Evolutionary conservation across 768 basidiomycete species (phyloP).

Genomic region (Amanita pallidorosea): DNA sequence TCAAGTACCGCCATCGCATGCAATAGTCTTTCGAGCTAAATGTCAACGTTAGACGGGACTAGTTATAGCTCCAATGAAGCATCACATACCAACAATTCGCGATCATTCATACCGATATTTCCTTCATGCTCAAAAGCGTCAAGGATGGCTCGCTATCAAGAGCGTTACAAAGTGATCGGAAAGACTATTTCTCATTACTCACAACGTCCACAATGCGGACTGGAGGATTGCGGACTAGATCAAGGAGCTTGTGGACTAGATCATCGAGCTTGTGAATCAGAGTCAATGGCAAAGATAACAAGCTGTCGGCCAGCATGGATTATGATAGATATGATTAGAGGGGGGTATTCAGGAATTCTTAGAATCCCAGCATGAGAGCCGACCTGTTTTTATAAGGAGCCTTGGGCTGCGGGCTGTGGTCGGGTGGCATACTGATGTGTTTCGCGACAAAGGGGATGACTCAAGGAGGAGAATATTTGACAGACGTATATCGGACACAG

Average conservation of each 20-base stretch:
- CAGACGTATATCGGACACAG: constrained; percentile 1
- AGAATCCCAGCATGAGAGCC: too few species aligned
- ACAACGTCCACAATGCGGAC: not conserved
- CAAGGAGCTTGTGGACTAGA: constrained; percentile 16
- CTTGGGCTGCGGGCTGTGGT: not conserved
- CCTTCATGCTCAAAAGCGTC: constrained; percentile 35
- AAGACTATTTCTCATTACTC: not conserved
- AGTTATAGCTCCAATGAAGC: not conserved
- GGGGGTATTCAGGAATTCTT: not conserved
- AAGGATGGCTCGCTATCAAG: constrained; percentile 31
- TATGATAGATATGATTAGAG: not conserved
- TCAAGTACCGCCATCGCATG: constrained; percentile 44
- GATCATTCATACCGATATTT: constrained; percentile 41
- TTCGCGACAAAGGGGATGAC: not conserved
- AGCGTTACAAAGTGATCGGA: not conserved
- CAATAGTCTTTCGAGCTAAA: constrained; percentile 56
- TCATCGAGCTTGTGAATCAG: constrained; percentile 16
- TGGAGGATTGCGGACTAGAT: constrained; percentile 18
- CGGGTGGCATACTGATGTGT: not conserved
- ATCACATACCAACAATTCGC: constrained; percentile 42
- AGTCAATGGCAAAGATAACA: not conserved
- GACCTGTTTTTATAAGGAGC: not conserved
- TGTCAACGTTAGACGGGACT: constrained; percentile 3
- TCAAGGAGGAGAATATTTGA: not conserved
- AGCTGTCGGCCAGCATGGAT: not conserved